Evolutionary conservation across 768 basidiomycete genomes (phyloP).

Genomic region (Agrocybe chaxingu): DNA sequence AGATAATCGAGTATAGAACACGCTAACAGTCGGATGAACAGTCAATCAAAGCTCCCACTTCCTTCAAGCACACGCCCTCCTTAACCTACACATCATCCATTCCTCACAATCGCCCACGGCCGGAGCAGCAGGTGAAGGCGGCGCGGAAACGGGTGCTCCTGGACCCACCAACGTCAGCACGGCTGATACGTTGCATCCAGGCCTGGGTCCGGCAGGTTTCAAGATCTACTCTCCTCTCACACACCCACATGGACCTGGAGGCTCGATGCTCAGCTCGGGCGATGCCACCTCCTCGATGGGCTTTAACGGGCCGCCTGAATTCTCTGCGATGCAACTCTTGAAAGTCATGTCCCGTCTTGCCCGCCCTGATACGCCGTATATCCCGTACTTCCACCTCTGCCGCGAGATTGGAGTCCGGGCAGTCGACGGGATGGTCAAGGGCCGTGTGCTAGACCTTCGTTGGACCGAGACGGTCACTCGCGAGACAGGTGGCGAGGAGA

Average conservation of each 20-base stretch:
- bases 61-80: slow-evolving; percentile 77
- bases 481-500: slow-evolving; percentile 39
- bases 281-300: slow-evolving; percentile 41
- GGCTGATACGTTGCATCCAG: slow-evolving; percentile 53
- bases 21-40: slow-evolving; percentile 22
- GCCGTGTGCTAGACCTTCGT: slow-evolving; percentile 67
- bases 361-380: slow-evolving; percentile 55
- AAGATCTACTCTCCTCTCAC: slow-evolving; percentile 51
- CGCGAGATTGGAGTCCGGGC: slow-evolving; percentile 80
- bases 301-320: slow-evolving; percentile 38
- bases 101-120: slow-evolving; percentile 57
- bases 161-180: slow-evolving; percentile 33
- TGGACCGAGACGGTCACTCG: slow-evolving; percentile 72
- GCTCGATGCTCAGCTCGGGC: slow-evolving; percentile 29
- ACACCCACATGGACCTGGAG: slow-evolving; percentile 19
- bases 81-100: slow-evolving; percentile 87
- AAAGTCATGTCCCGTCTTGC: slow-evolving; percentile 80
- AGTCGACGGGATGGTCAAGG: slow-evolving; percentile 83
- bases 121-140: slow-evolving; percentile 18
- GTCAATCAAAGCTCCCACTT: slow-evolving; percentile 81
- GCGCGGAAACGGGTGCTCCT: slow-evolving; percentile 18
- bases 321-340: slow-evolving; percentile 75
- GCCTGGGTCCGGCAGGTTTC: slow-evolving; percentile 60
- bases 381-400: slow-evolving; percentile 81
- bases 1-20: no score